Evolutionary conservation across 2,329 filamentous ascomycete genomes (phyloP).

Genomic region (Arthrobotrys musiformis): DNA sequence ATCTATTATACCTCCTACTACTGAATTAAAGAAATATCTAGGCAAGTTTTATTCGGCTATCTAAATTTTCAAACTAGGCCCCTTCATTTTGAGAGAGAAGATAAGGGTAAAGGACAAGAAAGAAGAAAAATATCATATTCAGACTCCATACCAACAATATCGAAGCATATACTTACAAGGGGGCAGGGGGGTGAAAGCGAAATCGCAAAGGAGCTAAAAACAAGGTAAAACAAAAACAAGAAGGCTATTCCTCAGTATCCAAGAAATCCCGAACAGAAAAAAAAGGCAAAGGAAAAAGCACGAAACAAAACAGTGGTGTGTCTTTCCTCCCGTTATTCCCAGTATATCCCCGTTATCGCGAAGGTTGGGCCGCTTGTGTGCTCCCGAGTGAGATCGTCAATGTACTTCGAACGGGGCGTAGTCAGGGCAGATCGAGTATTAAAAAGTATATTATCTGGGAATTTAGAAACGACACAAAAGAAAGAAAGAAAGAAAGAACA

Average conservation of each 20-base stretch:
- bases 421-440: constrained; percentile 36
- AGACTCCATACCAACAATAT: constrained; percentile 24
- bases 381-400: neutral
- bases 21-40: too few relatives aligned
- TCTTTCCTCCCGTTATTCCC: neutral
- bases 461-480: constrained; percentile 53
- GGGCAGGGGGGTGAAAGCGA: neutral
- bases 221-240: neutral
- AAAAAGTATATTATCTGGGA: constrained; percentile 54
- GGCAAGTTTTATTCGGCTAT: too few relatives aligned
- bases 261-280: neutral
- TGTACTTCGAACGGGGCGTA: neutral
- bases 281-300: neutral
- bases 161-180: constrained; percentile 19
- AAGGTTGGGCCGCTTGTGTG: neutral
- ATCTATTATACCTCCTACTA: too few relatives aligned
- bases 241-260: neutral
- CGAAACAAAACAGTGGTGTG: neutral
- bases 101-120: too few relatives aligned
- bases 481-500: constrained; percentile 24
- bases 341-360: neutral
- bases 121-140: constrained; percentile 4
- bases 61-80: too few relatives aligned
- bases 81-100: too few relatives aligned
- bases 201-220: neutral